Evolutionary conservation across 306 rosid genomes (phyloP).

Genomic region (Quercus aquifolioides): DNA sequence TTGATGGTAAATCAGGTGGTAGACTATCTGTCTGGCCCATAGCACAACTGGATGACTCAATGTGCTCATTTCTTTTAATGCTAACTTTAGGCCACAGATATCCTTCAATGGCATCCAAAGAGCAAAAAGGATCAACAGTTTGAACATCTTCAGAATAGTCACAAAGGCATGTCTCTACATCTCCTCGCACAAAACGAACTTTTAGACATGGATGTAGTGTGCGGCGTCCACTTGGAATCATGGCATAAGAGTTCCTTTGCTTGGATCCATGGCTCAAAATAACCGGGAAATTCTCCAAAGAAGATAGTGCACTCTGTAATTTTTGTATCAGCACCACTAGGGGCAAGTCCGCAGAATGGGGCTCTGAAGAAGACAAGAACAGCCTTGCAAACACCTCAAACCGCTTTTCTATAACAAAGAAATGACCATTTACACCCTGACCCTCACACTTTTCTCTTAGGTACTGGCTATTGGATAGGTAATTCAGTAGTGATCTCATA

Average conservation of each 20-base stretch:
- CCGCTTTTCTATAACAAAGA: constrained; percentile 57
- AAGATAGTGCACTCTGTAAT: constrained; percentile 69
- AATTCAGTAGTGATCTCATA: constrained; percentile 67
- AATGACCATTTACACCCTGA: constrained; percentile 29
- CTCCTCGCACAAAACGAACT: constrained; percentile 72
- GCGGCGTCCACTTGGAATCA: constrained; percentile 61
- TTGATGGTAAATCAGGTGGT: constrained; percentile 41
- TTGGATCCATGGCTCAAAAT: constrained; percentile 56
- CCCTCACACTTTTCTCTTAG: constrained; percentile 34
- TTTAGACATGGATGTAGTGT: constrained; percentile 65
- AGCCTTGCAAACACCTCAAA: constrained; percentile 75
- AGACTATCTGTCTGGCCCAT: constrained; percentile 46
- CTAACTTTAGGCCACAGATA: constrained; percentile 77
- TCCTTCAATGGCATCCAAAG: constrained; percentile 67
- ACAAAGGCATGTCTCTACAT: constrained; percentile 59
- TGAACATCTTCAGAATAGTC: constrained; percentile 57
- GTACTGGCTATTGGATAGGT: constrained; percentile 63
- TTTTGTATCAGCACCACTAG: constrained; percentile 53
- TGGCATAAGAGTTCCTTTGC: constrained; percentile 60
- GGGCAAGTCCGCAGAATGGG: constrained; percentile 44
- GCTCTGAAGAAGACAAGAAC: constrained; percentile 45
- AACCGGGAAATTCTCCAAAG: constrained; percentile 87
- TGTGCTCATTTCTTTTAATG: constrained; percentile 22
- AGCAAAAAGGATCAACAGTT: constrained; percentile 75
- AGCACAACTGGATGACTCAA: constrained; percentile 29